phyloP scores from a whole-genome alignment of 306 rosid genomes.

The Cajanus cajan region DNA sequence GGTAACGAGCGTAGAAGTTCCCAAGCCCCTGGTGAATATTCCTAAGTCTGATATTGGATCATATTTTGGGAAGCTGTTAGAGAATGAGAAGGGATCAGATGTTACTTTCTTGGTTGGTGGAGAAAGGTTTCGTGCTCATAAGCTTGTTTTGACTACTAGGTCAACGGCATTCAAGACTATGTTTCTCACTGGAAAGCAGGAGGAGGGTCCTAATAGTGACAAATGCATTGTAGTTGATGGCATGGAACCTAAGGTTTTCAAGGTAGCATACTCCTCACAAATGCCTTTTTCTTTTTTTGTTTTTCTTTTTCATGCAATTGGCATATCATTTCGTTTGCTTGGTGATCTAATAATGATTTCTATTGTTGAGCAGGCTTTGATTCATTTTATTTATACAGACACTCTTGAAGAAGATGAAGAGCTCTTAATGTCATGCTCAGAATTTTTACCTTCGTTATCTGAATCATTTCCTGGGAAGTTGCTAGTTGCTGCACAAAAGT shows the following conservation, averaged over 20 bases:
- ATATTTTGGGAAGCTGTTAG: conserved; percentile 68
- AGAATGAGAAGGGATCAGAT: conserved; percentile 79
- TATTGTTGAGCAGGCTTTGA: conserved; percentile 66
- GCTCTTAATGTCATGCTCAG: conserved; percentile 54
- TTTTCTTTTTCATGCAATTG: background rate
- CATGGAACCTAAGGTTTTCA: conserved; percentile 87
- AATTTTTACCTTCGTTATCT: conserved; percentile 55
- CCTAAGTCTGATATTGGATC: conserved; percentile 82
- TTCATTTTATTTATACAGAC: conserved; percentile 82
- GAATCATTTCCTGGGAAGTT: conserved; percentile 70
- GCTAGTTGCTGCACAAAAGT: conserved; percentile 80
- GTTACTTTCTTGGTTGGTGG: conserved; percentile 72
- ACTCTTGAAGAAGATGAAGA: conserved; percentile 76
- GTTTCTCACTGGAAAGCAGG: conserved; percentile 52
- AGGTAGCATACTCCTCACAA: conserved; percentile 44
- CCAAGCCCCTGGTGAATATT: conserved; percentile 65
- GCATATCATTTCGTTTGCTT: background rate
- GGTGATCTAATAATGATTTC: conserved; percentile 34
- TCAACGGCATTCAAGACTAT: conserved; percentile 65
- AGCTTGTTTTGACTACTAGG: conserved; percentile 84
- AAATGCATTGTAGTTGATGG: conserved; percentile 16
- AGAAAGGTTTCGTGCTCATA: conserved; percentile 81
- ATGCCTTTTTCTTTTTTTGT: too few relatives aligned
- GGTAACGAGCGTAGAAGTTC: conserved; percentile 71
- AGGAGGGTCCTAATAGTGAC: conserved; percentile 41